Base-by-base conservation (phyloP, 2,329 filamentous ascomycete species). In the Grosmannia penicillata region DNA sequence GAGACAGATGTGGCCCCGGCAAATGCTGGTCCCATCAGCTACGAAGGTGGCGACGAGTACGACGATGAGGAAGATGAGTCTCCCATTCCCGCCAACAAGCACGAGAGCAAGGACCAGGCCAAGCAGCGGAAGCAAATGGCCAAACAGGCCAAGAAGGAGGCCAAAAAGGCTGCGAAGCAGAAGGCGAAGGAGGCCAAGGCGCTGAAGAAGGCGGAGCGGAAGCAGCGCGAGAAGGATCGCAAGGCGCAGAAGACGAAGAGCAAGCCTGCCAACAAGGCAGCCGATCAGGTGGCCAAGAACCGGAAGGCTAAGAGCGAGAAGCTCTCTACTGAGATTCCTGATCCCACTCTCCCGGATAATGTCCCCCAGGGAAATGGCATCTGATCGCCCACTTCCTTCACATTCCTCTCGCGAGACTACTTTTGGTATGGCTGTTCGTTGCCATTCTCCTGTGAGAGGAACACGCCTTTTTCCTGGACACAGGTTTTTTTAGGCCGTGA, bases 31-130 rank as follows among this genome's bases (percentile, higher is more conserved):
- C 36, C 15, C 10, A 21, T 9, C 17, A 36, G 25, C 18, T 28
- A 24, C 18, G 28, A 38, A 22, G 36, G 28, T 15, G 36, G 29
- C 28, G 35, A 37, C 21, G 23, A 31, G 15, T 38, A 38, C 36
- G 14, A 13, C 28, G 8, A n/a, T n/a, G n/a, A n/a, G n/a, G 28
- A 17, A 11, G 29, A n/a, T 14, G 21, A 4, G n/a, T n/a, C n/a
- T n/a, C n/a, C n/a, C n/a, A n/a, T n/a, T n/a, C n/a, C n/a, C n/a
- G n/a, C n/a, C n/a, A n/a, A n/a, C n/a, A 15, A 6, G 24, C 8
- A 25, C 18, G 23, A 15, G 6, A 10, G 17, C 24, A 10, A 33
- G 14, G 6, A 7, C 18, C 28, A 33, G 15, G n/a, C 26, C 21
- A 13, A 22, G 15, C 10, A 33, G 28, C 8, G 22, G 10, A 17